These are phyloP conservation scores for Diutina neorugosa DNA, from an alignment of 1,139 yeast species.

Conservation along the genomic window DNA sequence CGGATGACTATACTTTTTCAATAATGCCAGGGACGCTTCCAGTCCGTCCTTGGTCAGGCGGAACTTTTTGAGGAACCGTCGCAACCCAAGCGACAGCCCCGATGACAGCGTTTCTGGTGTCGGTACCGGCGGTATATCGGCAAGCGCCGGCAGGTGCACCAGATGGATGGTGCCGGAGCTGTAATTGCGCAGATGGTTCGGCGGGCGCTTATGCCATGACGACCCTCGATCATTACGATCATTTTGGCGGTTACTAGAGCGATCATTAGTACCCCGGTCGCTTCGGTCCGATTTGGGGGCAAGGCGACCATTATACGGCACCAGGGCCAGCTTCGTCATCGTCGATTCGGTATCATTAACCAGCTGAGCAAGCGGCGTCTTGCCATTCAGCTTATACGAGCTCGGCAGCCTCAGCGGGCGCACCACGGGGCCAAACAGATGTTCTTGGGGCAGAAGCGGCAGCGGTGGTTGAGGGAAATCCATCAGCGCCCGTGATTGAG, in stretches of 20 bases:
- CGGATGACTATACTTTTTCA: slow-evolving; percentile 41
- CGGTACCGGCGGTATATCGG: slow-evolving; percentile 6
- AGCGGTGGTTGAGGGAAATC: slow-evolving; percentile 2
- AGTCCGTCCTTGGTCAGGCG: neutral
- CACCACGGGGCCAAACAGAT: neutral
- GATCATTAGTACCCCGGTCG: too few species aligned
- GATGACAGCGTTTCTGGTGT: slow-evolving; percentile 6
- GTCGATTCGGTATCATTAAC: neutral
- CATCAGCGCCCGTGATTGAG: neutral
- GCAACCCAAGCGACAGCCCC: slow-evolving; percentile 4
- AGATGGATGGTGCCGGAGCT: slow-evolving; percentile 1
- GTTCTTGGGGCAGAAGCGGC: neutral
- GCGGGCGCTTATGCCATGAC: neutral
- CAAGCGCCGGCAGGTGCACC: neutral
- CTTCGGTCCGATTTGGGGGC: neutral
- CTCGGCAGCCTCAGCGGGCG: neutral
- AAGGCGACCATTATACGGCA: neutral
- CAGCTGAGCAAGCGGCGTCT: neutral
- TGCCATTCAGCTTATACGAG: neutral
- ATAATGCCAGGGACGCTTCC: slow-evolving; percentile 8
- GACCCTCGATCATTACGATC: neutral
- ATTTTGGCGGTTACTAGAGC: neutral
- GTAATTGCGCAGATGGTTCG: neutral
- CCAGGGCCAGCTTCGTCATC: neutral
- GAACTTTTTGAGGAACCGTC: slow-evolving; percentile 3